These are phyloP conservation scores for Gossypium gossypioides DNA, from an alignment of 441 rosid genomes.

Conservation along the genomic window DNA sequence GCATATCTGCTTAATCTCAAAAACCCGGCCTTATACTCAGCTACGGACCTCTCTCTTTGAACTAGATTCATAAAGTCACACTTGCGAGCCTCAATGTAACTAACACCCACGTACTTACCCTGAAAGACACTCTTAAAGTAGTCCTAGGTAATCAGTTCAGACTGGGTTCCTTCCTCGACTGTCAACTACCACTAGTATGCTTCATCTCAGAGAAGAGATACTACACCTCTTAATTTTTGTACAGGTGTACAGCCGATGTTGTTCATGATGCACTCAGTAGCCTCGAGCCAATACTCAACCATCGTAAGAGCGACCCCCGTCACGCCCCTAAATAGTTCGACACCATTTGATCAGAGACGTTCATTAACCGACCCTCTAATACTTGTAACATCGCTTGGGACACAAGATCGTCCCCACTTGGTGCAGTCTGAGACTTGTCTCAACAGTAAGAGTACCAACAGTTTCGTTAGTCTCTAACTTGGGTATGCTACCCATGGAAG, in stretches of 20 bases:
- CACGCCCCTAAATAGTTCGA: neutral
- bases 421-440: no score
- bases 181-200: neutral
- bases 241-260: neutral
- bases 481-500: no score
- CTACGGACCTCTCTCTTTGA: neutral
- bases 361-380: neutral
- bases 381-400: neutral
- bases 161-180: neutral
- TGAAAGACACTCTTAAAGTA: no score
- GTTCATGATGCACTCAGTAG: neutral
- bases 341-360: neutral
- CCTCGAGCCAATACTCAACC: neutral
- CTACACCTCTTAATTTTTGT: neutral
- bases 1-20: neutral
- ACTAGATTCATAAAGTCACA: neutral
- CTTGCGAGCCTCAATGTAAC: no score
- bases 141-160: neutral
- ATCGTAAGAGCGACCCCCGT: neutral
- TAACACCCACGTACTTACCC: neutral
- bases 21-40: neutral
- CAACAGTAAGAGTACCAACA: no score
- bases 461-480: no score
- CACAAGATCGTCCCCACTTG: neutral
- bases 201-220: neutral